Base-by-base conservation (phyloP, 1,284 basidiomycete species). In the Trametes pubescens region DNA sequence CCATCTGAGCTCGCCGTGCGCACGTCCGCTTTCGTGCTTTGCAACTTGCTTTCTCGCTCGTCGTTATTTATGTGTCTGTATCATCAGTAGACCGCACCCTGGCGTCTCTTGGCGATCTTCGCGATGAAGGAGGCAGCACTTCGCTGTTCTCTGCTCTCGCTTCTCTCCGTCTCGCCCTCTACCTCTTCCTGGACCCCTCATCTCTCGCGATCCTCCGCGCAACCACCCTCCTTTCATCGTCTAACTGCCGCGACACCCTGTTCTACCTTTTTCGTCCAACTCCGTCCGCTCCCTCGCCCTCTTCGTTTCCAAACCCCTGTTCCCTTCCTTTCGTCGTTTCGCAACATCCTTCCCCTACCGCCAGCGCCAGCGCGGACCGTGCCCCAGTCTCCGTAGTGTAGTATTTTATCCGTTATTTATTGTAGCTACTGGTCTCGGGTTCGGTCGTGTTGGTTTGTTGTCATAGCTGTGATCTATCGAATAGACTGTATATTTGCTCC, bases 351-450 rank as follows among this genome's bases (percentile, higher is more conserved):
- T 22, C 21, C 54, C 11, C 47, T 49, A 26, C 35, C 35, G 46
- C 47, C 35, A 37, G 56, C 37, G 44, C 56, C 56, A 26, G 47
- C 56, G 47, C 55, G 38, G 21, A 51, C 22, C 47, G 21, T 40
- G 49, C 24, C 46, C 46, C 35, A 29, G 34, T 21, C 35, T 40
- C 6, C 56, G 56, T 57, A 57, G 56, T 57, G 37, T 57, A 51
- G 56, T 57, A 57, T 57, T 16, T 57, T 57, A 57, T 57, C 29
- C 14, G 29, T 38, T 40, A 57, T 38, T 40, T 57, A 49, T 49
- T 38, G 46, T 40, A 49, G 14, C 56, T 57, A 57, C 37, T 29
- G 44, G 37, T 57, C 35, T 51, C 24, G 56, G 47, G 29, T 57
- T 26, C 22, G 22, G 22, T 40, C 24, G 56, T 32, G 47, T 57